Percentiles rank a stretch among this genome's conserved stretches.
phyloP scores from a whole-genome alignment of 371 early-diverging fungal genomes.

The Mucor lusitanicus region DNA sequence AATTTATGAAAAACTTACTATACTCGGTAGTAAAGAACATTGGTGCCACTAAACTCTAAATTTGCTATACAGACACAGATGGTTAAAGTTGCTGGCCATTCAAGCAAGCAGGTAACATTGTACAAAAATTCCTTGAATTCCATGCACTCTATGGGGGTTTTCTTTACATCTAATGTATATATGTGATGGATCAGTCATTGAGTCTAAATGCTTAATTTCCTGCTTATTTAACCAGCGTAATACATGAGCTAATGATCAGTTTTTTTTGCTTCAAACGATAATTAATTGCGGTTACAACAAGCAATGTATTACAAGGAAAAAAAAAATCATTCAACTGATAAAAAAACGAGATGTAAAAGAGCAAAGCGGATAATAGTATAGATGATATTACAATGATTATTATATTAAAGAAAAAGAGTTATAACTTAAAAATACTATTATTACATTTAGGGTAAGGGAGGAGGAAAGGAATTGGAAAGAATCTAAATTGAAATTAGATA shows the following conservation, averaged over 20 bases:
- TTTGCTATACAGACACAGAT: neutral
- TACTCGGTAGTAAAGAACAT: neutral
- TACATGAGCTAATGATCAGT: neutral
- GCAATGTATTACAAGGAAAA: neutral
- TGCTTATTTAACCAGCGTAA: neutral
- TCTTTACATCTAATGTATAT: neutral
- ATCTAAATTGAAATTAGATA: constrained; percentile 1
- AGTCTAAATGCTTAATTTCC: neutral
- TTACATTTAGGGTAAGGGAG: constrained; percentile 9
- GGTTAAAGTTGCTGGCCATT: neutral
- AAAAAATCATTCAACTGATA: neutral
- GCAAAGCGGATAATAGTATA: neutral
- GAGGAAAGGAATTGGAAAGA: neutral
- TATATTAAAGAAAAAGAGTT: neutral
- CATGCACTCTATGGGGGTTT: neutral
- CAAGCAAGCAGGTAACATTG: neutral
- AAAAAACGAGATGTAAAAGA: neutral
- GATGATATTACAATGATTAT: constrained; percentile 2
- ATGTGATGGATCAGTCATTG: neutral
- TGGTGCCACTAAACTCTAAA: constrained; percentile 8
- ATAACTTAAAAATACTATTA: constrained; percentile 5
- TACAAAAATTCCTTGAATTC: neutral
- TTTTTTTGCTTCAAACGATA: neutral
- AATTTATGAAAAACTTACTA: neutral
- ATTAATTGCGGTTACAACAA: neutral